Conservation (phyloP, 495 filamentous ascomycete species). For the Aspergillus haitiensis region DNA sequence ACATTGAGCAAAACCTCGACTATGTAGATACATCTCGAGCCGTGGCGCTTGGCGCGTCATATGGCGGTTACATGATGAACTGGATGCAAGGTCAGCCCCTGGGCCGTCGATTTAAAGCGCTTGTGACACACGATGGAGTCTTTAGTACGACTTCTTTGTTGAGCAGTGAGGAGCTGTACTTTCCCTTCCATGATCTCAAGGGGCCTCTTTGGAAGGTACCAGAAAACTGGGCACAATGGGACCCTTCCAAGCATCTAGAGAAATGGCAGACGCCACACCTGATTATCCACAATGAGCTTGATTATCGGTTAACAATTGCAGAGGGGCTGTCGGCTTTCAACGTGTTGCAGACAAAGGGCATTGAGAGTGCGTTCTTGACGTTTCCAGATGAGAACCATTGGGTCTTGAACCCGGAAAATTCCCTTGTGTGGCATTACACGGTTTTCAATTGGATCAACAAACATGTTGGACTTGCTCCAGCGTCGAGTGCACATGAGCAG, state of each 20-base stretch:
- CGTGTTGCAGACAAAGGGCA: constrained; percentile 66
- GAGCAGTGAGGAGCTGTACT: constrained; percentile 83
- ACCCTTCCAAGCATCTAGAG: constrained; percentile 65
- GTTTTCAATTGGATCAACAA: constrained; percentile 90
- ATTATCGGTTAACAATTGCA: constrained; percentile 81
- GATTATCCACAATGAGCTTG: constrained; percentile 87
- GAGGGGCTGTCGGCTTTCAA: constrained; percentile 90
- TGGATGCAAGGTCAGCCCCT: constrained; percentile 56
- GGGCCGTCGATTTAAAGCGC: constrained; percentile 77
- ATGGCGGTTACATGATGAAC: constrained; percentile 86
- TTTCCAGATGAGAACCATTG: constrained; percentile 88
- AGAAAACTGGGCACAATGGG: constrained; percentile 77
- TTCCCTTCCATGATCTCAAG: constrained; percentile 79
- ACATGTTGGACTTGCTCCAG: constrained; percentile 58
- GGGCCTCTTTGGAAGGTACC: constrained; percentile 74
- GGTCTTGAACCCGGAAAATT: constrained; percentile 91
- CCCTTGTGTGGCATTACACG: constrained; percentile 84
- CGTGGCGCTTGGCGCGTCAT: constrained; percentile 80
- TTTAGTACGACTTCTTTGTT: constrained; percentile 77
- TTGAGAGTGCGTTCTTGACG: constrained; percentile 59
- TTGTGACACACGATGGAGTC: constrained; percentile 89
- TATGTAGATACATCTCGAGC: constrained; percentile 78
- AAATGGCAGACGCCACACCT: constrained; percentile 86
- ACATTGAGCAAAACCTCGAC: constrained; percentile 66
- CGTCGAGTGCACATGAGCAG: constrained; percentile 17